Conservation (phyloP, 257 asterid genomes). For the Paraleonurus japonicus region DNA sequence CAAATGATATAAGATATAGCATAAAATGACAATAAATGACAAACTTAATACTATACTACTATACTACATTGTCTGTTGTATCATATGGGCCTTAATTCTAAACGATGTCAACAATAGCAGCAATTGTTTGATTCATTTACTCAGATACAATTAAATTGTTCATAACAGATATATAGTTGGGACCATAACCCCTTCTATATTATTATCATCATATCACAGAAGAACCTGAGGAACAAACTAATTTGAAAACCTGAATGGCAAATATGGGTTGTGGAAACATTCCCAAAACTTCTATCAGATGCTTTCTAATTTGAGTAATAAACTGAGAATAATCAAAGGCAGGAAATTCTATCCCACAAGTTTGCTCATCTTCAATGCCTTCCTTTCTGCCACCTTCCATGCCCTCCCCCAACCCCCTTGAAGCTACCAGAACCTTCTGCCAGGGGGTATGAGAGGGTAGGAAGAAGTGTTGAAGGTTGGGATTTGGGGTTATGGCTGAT, state of each 20-base stretch:
- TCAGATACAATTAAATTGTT: neutral
- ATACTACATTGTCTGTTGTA: neutral
- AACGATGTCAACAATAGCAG: neutral
- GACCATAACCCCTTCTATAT: neutral
- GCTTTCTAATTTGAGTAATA: neutral
- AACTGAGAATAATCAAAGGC: neutral
- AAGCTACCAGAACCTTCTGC: neutral
- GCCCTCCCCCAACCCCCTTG: neutral
- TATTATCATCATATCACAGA: neutral
- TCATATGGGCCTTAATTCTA: neutral
- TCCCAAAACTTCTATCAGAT: neutral
- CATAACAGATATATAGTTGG: neutral
- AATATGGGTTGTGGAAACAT: neutral
- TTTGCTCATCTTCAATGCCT: neutral
- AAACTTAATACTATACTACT: neutral
- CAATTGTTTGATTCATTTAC: neutral
- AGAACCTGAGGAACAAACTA: constrained; percentile 1
- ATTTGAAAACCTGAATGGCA: neutral
- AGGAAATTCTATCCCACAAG: neutral
- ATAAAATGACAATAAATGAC: neutral
- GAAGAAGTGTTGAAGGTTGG: neutral
- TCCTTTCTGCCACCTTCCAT: neutral
- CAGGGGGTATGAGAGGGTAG: neutral
- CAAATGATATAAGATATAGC: constrained; percentile 18
- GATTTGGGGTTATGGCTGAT: neutral